A percentile compares a stretch with the other conserved stretches of the same genome.
These are phyloP conservation scores for Russula abietina DNA, from an alignment of 768 basidiomycete species.

Conservation along the genomic window DNA sequence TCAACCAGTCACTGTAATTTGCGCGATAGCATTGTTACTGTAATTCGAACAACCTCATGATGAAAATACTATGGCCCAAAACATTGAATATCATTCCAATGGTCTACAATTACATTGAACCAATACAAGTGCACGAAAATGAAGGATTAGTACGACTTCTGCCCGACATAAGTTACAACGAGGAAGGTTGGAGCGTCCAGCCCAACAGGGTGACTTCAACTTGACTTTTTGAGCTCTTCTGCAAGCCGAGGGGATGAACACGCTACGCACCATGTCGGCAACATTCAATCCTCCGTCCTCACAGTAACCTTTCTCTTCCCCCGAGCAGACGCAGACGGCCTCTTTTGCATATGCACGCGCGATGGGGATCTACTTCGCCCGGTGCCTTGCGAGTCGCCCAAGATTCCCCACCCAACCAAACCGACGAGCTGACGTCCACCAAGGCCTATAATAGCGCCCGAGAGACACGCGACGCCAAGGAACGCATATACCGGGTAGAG, in stretches of 20 bases:
- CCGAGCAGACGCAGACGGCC: slow-evolving; percentile 12
- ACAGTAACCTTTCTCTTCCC: slow-evolving; percentile 19
- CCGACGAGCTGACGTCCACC: slow-evolving; percentile 17
- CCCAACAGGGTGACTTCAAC: background rate
- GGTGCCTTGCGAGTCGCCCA: background rate
- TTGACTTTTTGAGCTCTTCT: background rate
- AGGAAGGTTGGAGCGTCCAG: background rate
- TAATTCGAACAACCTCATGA: no score
- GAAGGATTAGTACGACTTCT: background rate
- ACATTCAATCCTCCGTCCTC: slow-evolving; percentile 12
- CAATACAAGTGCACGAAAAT: slow-evolving; percentile 7
- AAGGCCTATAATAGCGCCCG: slow-evolving; percentile 16
- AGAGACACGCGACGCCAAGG: slow-evolving; percentile 20
- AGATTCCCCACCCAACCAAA: slow-evolving; percentile 11
- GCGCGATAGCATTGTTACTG: no score
- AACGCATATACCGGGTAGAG: slow-evolving; percentile 24
- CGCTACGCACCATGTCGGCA: background rate
- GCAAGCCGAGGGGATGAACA: background rate
- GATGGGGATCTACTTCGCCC: slow-evolving; percentile 8
- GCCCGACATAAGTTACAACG: background rate
- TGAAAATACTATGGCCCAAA: no score
- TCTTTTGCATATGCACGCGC: slow-evolving; percentile 10
- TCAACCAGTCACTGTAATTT: no score
- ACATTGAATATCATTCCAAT: background rate
- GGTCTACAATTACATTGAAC: slow-evolving; percentile 9